A percentile compares a stretch with the other conserved stretches of the same genome.
Evolutionary conservation across 2,329 filamentous ascomycete genomes (phyloP).

Genomic region (Cladophialophora chaetospira): DNA sequence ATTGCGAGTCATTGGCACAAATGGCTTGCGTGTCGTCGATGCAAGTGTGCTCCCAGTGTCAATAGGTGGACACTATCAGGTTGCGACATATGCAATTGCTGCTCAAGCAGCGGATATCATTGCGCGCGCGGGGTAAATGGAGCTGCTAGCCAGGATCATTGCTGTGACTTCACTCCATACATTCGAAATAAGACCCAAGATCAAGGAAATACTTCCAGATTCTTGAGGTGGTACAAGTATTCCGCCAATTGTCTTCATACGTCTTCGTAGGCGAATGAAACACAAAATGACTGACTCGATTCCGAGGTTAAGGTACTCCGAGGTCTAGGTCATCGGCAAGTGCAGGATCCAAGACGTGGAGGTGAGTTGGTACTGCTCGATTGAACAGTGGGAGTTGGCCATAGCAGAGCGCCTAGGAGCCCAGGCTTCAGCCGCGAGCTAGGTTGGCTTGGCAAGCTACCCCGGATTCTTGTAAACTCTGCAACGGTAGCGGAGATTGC

Average conservation of each 20-base stretch:
- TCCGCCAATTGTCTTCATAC: neutral
- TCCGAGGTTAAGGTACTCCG: neutral
- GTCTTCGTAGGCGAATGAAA: neutral
- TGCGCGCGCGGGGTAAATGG: neutral
- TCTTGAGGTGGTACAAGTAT: neutral
- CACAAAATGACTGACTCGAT: neutral
- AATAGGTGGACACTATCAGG: conserved; percentile 42
- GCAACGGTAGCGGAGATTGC: neutral
- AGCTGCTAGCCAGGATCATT: neutral
- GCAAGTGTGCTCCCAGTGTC: conserved; percentile 40
- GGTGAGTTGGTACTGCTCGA: neutral
- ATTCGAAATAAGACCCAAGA: neutral
- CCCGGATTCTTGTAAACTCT: neutral
- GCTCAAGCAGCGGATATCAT: conserved; percentile 42
- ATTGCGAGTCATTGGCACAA: conserved; percentile 36
- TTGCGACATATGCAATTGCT: conserved; percentile 45
- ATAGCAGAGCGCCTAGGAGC: neutral
- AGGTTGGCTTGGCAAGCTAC: neutral
- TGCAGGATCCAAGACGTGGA: neutral
- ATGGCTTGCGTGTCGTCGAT: conserved; percentile 38
- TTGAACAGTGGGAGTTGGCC: neutral
- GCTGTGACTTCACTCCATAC: no score
- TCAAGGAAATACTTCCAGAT: neutral
- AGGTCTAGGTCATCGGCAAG: neutral
- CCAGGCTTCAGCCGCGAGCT: neutral